Conservation (phyloP, 2,329 filamentous ascomycete genomes). For the Reticulascus tulasneorum region DNA sequence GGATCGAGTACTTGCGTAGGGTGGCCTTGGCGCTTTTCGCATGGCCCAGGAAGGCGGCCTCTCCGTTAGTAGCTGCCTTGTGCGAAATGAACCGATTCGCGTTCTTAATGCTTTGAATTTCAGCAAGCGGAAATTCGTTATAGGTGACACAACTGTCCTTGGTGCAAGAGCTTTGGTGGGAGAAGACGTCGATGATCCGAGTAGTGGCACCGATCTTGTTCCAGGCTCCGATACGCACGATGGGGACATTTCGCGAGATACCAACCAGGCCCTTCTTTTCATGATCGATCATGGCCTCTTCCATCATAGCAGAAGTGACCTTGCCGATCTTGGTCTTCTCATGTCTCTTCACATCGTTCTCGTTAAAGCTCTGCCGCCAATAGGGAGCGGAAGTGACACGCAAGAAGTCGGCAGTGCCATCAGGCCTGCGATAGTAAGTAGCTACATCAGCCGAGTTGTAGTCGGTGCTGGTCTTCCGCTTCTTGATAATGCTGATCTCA, state of each 20-base stretch:
- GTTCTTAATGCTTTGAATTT: slow-evolving; percentile 10
- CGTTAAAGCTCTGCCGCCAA: too few species aligned
- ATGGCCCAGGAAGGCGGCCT: too few species aligned
- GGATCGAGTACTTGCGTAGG: slow-evolving; percentile 9
- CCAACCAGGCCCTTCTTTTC: too few species aligned
- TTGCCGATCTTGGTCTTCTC: too few species aligned
- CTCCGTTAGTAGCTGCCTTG: too few species aligned
- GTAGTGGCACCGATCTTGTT: slow-evolving; percentile 4
- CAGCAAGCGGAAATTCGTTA: slow-evolving; percentile 4
- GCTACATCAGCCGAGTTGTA: slow-evolving; percentile 4
- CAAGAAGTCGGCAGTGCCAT: slow-evolving; percentile 1
- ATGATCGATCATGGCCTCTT: too few species aligned
- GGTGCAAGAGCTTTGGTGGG: slow-evolving; percentile 8
- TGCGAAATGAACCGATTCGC: slow-evolving; percentile 6
- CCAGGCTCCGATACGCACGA: too few species aligned
- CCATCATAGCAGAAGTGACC: too few species aligned
- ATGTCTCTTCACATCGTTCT: too few species aligned
- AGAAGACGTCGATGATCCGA: slow-evolving; percentile 8
- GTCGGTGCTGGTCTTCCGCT: slow-evolving; percentile 1
- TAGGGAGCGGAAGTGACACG: too few species aligned
- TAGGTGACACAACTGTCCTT: slow-evolving; percentile 1
- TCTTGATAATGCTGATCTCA: not conserved
- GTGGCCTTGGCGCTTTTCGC: not conserved
- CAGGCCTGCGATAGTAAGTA: slow-evolving; percentile 4
- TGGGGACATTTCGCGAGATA: too few species aligned